phyloP scores from a whole-genome alignment of 2,329 filamentous ascomycete species.

The Colletotrichum siamense region DNA sequence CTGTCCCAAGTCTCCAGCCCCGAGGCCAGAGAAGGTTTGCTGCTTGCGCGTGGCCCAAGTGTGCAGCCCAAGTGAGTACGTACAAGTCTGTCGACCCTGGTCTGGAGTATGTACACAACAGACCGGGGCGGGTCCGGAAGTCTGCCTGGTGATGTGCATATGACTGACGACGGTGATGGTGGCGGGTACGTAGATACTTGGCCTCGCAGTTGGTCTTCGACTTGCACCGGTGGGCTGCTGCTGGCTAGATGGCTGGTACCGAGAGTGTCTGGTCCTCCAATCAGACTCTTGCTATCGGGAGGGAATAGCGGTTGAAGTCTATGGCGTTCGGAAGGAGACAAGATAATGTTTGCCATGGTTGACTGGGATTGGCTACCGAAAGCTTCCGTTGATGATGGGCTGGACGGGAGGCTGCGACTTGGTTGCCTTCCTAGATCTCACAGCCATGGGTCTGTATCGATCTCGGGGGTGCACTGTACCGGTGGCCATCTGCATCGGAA shows the following conservation, averaged over 20 bases:
- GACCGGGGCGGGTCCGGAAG: neutral
- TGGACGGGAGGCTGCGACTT: slow-evolving; percentile 4
- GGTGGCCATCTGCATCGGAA: neutral
- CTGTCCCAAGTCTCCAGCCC: neutral
- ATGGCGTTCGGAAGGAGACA: neutral
- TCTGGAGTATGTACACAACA: neutral
- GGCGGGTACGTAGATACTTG: neutral
- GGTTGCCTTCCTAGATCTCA: slow-evolving; percentile 13
- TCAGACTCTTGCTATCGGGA: neutral
- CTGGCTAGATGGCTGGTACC: neutral
- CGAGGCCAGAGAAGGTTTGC: neutral
- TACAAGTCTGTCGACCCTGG: neutral
- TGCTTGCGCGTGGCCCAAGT: neutral
- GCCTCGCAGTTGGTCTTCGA: neutral
- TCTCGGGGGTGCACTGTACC: slow-evolving; percentile 9
- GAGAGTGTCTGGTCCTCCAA: neutral
- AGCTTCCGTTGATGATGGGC: neutral
- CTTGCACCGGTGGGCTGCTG: neutral
- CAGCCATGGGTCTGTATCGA: slow-evolving; percentile 6
- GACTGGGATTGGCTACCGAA: neutral
- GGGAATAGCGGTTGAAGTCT: neutral
- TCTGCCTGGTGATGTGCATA: neutral
- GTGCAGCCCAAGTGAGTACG: neutral
- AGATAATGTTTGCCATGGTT: neutral
- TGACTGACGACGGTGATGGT: neutral